A percentile compares a stretch with the other conserved stretches of the same genome.
phyloP scores from a whole-genome alignment of 441 rosid species.

The Eutrema salsugineum region DNA sequence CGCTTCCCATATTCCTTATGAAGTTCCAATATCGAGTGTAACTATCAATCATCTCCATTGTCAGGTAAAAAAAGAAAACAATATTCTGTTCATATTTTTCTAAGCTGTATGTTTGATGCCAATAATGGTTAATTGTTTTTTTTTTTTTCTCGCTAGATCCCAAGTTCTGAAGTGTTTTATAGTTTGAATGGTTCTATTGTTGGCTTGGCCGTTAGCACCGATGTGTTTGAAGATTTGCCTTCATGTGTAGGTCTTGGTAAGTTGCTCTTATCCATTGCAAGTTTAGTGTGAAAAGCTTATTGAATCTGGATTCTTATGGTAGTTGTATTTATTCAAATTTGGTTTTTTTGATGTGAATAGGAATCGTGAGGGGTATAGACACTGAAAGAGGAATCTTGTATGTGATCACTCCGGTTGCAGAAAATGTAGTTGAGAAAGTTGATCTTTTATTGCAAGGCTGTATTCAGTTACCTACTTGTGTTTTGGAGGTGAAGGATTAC shows the following conservation, averaged over 20 bases:
- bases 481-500: conserved; percentile 85
- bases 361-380: conserved; percentile 90
- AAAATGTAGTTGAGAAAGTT: conserved; percentile 65
- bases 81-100: neutral
- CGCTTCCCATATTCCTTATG: conserved; percentile 69
- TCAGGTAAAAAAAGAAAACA: conserved; percentile 52
- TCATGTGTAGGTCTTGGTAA: conserved; percentile 88
- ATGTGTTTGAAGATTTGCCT: conserved; percentile 57
- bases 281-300: neutral
- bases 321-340: neutral
- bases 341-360: conserved; percentile 37
- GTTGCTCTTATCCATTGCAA: conserved; percentile 23
- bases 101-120: conserved; percentile 1
- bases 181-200: conserved; percentile 85
- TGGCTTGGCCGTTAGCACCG: conserved; percentile 77
- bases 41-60: conserved; percentile 78
- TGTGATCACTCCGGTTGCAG: conserved; percentile 81
- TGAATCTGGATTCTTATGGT: neutral
- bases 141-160: conserved; percentile 48
- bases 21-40: conserved; percentile 76
- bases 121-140: conserved; percentile 10
- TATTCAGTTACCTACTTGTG: conserved; percentile 76
- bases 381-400: conserved; percentile 56
- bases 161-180: conserved; percentile 60
- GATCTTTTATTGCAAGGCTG: conserved; percentile 78